Evolutionary conservation across 805 yeast species (phyloP).

Genomic region (Kuraishia ogatae): DNA sequence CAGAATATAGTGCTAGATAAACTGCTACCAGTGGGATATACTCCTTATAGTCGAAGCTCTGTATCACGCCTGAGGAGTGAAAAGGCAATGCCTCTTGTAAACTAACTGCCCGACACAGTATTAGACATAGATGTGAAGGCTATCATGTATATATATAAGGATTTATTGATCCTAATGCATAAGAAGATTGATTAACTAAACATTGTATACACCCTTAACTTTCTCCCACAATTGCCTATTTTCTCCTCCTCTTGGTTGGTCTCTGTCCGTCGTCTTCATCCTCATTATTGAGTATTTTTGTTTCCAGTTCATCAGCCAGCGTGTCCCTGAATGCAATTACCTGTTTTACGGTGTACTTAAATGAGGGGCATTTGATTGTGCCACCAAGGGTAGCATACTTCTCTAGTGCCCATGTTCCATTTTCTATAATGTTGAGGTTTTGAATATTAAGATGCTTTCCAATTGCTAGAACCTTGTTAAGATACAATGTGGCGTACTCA

Average conservation of each 20-base stretch:
- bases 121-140: background rate
- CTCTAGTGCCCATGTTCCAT: conserved; percentile 6
- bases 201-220: background rate
- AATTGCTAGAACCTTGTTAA: conserved; percentile 11
- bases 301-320: background rate
- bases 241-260: background rate
- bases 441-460: background rate
- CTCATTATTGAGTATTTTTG: background rate
- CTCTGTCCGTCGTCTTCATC: conserved; percentile 1
- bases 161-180: background rate
- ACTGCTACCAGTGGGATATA: conserved; percentile 47
- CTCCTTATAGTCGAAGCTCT: conserved; percentile 28
- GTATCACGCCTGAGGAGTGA: background rate
- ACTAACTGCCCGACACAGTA: background rate
- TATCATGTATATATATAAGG: background rate
- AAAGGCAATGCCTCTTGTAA: background rate
- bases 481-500: conserved; percentile 30
- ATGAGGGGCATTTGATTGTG: background rate
- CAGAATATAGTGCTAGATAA: conserved; percentile 71
- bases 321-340: background rate
- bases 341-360: background rate
- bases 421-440: conserved; percentile 6
- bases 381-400: background rate
- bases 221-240: background rate
- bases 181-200: too few species aligned